Conservation (phyloP, 805 yeast species). For the Kazachstania viticola region DNA sequence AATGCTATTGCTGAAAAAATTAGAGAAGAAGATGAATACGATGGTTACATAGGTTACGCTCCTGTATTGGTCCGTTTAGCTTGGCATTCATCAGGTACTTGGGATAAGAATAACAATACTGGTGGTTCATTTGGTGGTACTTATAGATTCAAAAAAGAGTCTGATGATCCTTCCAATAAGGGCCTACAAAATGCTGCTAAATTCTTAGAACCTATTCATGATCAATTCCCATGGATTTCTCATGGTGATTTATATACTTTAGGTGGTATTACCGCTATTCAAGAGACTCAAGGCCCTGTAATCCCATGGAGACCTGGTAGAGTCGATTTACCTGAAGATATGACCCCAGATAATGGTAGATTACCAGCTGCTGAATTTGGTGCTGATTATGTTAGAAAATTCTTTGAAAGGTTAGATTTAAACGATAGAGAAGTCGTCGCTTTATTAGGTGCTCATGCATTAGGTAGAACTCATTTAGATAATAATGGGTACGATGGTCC, state of each 20-base stretch:
- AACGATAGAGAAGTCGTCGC: conserved; percentile 64
- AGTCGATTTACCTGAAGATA: conserved; percentile 39
- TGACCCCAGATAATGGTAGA: conserved; percentile 54
- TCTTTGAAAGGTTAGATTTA: conserved; percentile 57
- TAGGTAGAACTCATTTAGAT: conserved; percentile 62
- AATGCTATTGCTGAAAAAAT: conserved; percentile 60
- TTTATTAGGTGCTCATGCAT: conserved; percentile 62
- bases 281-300: conserved; percentile 69
- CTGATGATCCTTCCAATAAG: conserved; percentile 45
- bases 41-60: conserved; percentile 58
- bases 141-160: conserved; percentile 41
- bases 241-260: conserved; percentile 74
- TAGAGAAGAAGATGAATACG: conserved; percentile 45
- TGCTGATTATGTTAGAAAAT: conserved; percentile 49
- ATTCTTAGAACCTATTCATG: conserved; percentile 41
- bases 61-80: conserved; percentile 72
- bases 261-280: conserved; percentile 70
- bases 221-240: conserved; percentile 56
- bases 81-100: conserved; percentile 86
- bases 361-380: conserved; percentile 65
- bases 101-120: conserved; percentile 41
- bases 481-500: conserved; percentile 80
- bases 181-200: conserved; percentile 52
- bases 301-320: conserved; percentile 80
- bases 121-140: conserved; percentile 72